Evolutionary conservation across 2,329 filamentous ascomycete species (phyloP).

Genomic region (Boeremia exigua): DNA sequence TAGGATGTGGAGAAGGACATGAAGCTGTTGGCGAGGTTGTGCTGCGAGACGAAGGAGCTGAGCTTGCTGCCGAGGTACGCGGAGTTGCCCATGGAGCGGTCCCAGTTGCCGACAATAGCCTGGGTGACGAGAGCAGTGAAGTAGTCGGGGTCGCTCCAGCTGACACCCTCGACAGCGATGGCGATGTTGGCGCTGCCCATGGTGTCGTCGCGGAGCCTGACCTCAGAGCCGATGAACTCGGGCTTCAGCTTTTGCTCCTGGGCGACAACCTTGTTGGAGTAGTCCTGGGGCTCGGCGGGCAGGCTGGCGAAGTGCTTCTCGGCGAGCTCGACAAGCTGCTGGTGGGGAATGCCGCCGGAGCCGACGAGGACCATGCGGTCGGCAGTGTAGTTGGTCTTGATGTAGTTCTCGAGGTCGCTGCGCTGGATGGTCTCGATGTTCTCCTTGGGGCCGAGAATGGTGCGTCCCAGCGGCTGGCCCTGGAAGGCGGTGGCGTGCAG

Average conservation of each 20-base stretch:
- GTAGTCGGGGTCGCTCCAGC: slow-evolving; percentile 99
- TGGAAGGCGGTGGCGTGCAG: slow-evolving; percentile 98
- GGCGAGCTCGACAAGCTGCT: slow-evolving; percentile 91
- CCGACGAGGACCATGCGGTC: slow-evolving; percentile 99
- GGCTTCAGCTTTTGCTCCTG: slow-evolving; percentile 84
- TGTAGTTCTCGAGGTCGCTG: slow-evolving; percentile 90
- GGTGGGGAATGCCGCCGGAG: slow-evolving; percentile 90
- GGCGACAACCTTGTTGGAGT: slow-evolving; percentile 72
- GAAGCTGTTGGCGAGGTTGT: slow-evolving; percentile 98
- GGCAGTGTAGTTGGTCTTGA: slow-evolving; percentile 99
- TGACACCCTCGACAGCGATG: slow-evolving; percentile 97
- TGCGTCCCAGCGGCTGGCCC: slow-evolving; percentile 93
- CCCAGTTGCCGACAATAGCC: slow-evolving; percentile 99
- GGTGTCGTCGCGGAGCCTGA: slow-evolving; percentile 94
- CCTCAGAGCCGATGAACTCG: slow-evolving; percentile 95
- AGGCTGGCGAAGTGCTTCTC: slow-evolving; percentile 92
- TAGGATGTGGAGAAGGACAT: slow-evolving; percentile 99
- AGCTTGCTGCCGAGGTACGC: slow-evolving; percentile 98
- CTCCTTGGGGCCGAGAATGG: slow-evolving; percentile 95
- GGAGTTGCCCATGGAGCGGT: slow-evolving; percentile 97
- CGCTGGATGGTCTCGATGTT: slow-evolving; percentile 97
- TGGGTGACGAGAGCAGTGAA: slow-evolving; percentile 97
- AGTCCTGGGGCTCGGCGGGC: slow-evolving; percentile 75
- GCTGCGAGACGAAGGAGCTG: slow-evolving; percentile 89
- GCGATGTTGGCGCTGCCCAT: slow-evolving; percentile 97